These are phyloP conservation scores for Coccomyxa subellipsoidea DNA, from an alignment of 163 green algal genomes.

Conservation along the genomic window DNA sequence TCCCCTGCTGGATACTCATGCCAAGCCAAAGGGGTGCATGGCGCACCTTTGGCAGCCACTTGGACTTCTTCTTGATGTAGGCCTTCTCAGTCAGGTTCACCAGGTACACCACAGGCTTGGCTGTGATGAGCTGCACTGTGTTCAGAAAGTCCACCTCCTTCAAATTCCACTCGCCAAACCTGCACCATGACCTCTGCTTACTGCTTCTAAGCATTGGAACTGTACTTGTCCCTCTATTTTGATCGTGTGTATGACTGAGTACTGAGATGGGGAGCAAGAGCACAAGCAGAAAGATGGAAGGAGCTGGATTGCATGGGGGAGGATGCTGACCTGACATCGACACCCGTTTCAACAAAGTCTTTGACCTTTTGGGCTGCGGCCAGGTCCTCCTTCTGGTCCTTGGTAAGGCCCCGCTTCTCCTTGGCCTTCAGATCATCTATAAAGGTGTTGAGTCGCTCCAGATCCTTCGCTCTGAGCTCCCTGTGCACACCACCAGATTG, in stretches of 20 bases:
- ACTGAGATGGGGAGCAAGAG: not conserved
- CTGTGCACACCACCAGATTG: no score
- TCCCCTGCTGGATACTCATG: not conserved
- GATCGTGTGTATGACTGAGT: not conserved
- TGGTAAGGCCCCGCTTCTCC: conserved; percentile 54
- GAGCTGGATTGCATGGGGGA: not conserved
- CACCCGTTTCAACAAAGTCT: conserved; percentile 70
- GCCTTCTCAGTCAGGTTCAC: conserved; percentile 93
- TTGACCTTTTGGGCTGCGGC: conserved; percentile 65
- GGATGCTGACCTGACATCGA: conserved; percentile 64
- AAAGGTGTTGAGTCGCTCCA: conserved; percentile 68
- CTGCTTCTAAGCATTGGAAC: not conserved
- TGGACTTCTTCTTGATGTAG: conserved; percentile 89
- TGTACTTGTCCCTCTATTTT: no score
- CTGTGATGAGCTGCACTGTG: conserved; percentile 79
- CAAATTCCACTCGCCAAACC: conserved; percentile 81
- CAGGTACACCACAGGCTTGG: conserved; percentile 91
- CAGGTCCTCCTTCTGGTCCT: conserved; percentile 90
- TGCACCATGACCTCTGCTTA: not conserved
- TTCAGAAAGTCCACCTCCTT: conserved; percentile 75
- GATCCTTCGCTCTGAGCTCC: conserved; percentile 82
- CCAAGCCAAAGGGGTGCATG: not conserved
- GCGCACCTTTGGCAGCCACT: conserved; percentile 75
- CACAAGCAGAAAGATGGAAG: not conserved
- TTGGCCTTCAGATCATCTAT: conserved; percentile 53